Evolutionary conservation across 1,139 yeast genomes (phyloP).

Genomic region (Geotrichum aggregatum): DNA sequence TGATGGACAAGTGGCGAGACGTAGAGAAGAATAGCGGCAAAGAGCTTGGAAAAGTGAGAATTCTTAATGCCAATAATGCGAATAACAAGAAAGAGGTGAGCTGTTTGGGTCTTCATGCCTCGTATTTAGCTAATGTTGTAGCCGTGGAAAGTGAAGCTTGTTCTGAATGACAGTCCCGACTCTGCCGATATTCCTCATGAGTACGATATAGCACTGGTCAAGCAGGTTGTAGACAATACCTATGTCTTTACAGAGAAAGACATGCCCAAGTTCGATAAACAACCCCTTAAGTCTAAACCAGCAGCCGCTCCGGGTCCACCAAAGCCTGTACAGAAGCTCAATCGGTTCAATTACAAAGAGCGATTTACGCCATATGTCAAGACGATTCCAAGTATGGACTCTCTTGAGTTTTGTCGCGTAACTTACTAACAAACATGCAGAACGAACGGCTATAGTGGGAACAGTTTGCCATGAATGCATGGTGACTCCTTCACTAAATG

Average conservation of each 20-base stretch:
- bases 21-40: constrained; percentile 58
- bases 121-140: constrained; percentile 20
- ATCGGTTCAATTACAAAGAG: constrained; percentile 20
- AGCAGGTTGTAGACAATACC: constrained; percentile 67
- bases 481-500: constrained; percentile 71
- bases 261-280: constrained; percentile 59
- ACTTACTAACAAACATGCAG: constrained; percentile 22
- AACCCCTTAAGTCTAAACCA: constrained; percentile 35
- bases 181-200: constrained; percentile 66
- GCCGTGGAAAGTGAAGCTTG: constrained; percentile 38
- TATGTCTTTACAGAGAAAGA: constrained; percentile 90
- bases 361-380: constrained; percentile 32
- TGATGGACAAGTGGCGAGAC: constrained; percentile 78
- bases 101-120: background rate
- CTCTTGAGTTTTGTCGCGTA: background rate
- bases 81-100: constrained; percentile 40
- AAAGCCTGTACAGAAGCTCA: constrained; percentile 33
- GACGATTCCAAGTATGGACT: constrained; percentile 29
- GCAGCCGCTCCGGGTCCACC: constrained; percentile 28
- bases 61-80: constrained; percentile 47
- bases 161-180: constrained; percentile 41
- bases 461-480: constrained; percentile 91
- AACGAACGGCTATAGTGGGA: constrained; percentile 80
- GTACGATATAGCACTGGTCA: constrained; percentile 73
- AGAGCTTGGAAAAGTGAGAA: constrained; percentile 76